Evolutionary conservation across 1,139 yeast species (phyloP), one percentile per base, ranked within the genome.

Genomic region (Saccharomyces hybrid): DNA sequence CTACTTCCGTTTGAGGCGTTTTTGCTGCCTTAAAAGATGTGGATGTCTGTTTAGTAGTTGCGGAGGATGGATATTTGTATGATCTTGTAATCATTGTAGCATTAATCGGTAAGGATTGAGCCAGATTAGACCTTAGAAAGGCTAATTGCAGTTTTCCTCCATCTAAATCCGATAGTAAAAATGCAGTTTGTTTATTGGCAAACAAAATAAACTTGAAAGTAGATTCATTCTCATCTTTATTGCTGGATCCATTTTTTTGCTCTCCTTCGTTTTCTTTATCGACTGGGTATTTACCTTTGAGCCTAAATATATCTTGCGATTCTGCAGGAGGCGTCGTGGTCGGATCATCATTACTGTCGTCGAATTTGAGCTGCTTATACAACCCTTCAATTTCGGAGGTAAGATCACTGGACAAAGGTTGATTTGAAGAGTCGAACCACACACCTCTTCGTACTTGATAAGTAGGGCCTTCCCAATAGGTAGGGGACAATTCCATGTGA

Each of bases 401-500:
- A 3, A 85, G 55, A 1, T 71, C 68, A 7, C 74, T 75, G 3
- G 78, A 70, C 28, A 89, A 70, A 0, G 97, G 97, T 5, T 69
- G 66, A 2, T 85, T 83, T 53, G 80, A 80, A 4, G 79, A 69
- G 51, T 77, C 74, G 66, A 88, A 89, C 99, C 99, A 91, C 1
- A 83, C 70, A 0, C 97, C 97, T 52, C 98, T 73, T 42, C 97
- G 76, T 1, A 91, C 88, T 58, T 87, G 93, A 65, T 83, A 93
- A 0, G 76, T 73, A 0, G 97, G 95, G 0, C 98, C 98, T 2
- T 82, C 84, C 98, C 98, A 91, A 68, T 84, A 91, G 0, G 85
- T 79, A 0, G 98, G 96, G 1, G 73, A 61, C 61, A 91, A 69
- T 53, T 77, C 78, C 67, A 82, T 77, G 6, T 72, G 69, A 1